Percentiles rank a stretch among this genome's conserved stretches.
These are phyloP conservation scores for Mucor circinelloides DNA, from an alignment of 371 early-diverging fungal genomes.

Conservation along the genomic window DNA sequence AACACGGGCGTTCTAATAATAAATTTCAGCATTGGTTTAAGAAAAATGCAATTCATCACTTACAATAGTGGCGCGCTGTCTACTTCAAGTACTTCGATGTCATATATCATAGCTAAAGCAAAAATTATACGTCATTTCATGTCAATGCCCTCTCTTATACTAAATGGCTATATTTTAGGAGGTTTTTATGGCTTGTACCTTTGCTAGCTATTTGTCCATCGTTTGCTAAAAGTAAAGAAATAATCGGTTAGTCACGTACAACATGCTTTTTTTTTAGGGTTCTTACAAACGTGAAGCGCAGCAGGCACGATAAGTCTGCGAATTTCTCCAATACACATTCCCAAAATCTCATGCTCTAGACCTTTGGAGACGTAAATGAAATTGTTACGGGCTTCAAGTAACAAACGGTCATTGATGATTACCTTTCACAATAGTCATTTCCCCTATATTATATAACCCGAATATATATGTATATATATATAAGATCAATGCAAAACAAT, in stretches of 20 bases:
- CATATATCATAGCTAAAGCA: neutral
- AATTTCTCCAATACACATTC: neutral
- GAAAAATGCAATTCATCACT: neutral
- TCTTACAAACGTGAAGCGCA: neutral
- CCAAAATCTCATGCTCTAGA: neutral
- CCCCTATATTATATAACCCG: neutral
- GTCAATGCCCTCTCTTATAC: neutral
- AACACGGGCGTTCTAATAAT: neutral
- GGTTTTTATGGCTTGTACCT: neutral
- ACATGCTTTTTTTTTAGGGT: neutral
- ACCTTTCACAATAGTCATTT: neutral
- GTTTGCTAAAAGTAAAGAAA: neutral
- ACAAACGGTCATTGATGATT: neutral
- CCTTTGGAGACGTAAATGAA: neutral
- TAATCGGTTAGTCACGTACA: neutral
- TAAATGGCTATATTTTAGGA: neutral
- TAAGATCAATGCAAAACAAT: neutral
- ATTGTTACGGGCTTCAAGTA: too few species aligned
- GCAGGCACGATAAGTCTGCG: neutral
- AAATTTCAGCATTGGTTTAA: neutral
- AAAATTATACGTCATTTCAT: neutral
- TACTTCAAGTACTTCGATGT: neutral
- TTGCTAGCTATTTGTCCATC: neutral
- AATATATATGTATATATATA: too few species aligned
- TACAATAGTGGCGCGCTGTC: neutral